Base-by-base conservation (phyloP, 73 alveolate genomes). In the Tetrahymena borealis region DNA sequence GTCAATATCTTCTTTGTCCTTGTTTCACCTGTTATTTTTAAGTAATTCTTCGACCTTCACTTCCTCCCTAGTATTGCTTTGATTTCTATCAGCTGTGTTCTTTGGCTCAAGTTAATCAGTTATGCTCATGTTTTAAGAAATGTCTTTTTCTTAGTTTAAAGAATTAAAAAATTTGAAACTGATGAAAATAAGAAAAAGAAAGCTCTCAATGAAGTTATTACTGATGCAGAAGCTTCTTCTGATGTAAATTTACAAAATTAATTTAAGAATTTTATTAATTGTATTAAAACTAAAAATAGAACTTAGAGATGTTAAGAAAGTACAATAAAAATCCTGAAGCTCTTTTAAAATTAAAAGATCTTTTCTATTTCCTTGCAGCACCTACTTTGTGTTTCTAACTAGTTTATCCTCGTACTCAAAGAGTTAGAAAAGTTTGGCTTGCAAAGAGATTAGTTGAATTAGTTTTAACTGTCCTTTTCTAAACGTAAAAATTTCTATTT, bases 351-450 rank as follows among this genome's bases (percentile, higher is more conserved):
- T 93, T 93, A 41, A 39, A 93, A 39, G 93, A 93, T 40, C 78
- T 31, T 37, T 39, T 93, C 38, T 93, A 93, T 40, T 93, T 93
- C 91, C 18, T 93, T 32, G 93, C 93, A 33, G 95, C 95, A 8
- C 99, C 99, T 79, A 97, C 99, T 11, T 93, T 94, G 37, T 97
- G 99, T 92, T 97, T 91, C 90, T 91, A 97, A 91, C 90, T 97
- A 28, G 39, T 43, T 11, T 97, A 93, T 90, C 97, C 98, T 39
- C 79, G 97, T 32, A 91, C 96, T 16, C 94, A 39, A 39, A 43
- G 78, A 38, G 85, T 93, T 15, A 94, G 98, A 38, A 91, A 79
- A 20, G 85, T 90, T 32, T 96, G 96, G 93, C 78, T 96, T 4
- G 31, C 96, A 13, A 95, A 93, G 41, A 41, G 98, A 41, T 33